Evolutionary conservation across 2,329 filamentous ascomycete genomes (phyloP), one percentile per base, ranked within the genome.

Genomic region (Scedosporium apiospermum): DNA sequence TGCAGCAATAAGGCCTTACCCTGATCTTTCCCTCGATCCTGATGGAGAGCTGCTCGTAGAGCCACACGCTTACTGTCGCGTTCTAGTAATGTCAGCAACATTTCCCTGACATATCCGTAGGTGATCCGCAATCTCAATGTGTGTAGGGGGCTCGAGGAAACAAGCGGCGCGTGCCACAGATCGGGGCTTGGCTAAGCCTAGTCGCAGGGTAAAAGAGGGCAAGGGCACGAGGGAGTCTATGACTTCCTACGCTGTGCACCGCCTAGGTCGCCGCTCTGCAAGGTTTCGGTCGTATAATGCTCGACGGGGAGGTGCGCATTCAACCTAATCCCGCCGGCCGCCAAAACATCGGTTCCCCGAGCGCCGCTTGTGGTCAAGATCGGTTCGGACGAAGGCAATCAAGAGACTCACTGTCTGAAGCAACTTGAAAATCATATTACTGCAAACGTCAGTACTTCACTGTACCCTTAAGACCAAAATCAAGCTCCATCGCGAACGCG

Each of bases 11-110:
- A 38, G n/a, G 51, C 76, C 87, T 66, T 75, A 96, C 93, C 71
- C 95, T 86, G 68, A 99, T 96, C 79, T 93, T 96, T 65, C 95
- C 95, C 78, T 98, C 93, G 71, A 99, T 97, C 65, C 95, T 84
- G 72, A 96, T 93, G 14, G 88, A 87, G 62, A 98, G 81, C 82
- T 99, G 95, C 79, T 99, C 95, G 76, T 96, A 98, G 51, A 99
- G 81, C 95, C 95, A 99, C 72, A 99, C 90, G 69, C 90, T 91
- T 46, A 98, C 91, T 1, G 89, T 93, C 16, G 89, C 87, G 71
- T 92, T 88, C 75, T 90, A 80, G 3, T 4, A 27, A 42, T 12
- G 46, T 53, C 26, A 38, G 42, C 16, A 53, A 30, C 26, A 0
- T 30, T 12, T 27, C 27, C 10, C 12, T 7, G 26, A n/a, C 12